Percentiles rank a stretch among this genome's conserved stretches.
These are phyloP conservation scores for Microascus cirrosus DNA, from an alignment of 2,329 filamentous ascomycete genomes.

Conservation along the genomic window DNA sequence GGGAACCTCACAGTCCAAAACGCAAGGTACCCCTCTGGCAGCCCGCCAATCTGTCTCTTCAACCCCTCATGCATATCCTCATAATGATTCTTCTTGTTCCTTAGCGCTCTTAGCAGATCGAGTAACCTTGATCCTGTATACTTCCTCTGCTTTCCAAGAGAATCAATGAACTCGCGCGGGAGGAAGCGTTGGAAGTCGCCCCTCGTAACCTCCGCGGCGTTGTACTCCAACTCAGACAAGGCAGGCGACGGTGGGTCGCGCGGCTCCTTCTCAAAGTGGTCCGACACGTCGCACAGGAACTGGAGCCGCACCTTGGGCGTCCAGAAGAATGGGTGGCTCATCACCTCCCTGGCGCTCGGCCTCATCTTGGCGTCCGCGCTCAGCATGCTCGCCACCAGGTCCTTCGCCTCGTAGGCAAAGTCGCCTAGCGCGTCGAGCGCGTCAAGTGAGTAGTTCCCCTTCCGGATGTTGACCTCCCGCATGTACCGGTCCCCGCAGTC, in stretches of 20 bases:
- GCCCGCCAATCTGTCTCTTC: conserved; percentile 55
- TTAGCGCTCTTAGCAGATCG: conserved; percentile 75
- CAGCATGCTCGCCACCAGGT: conserved; percentile 77
- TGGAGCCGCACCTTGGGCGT: conserved; percentile 73
- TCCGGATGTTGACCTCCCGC: conserved; percentile 94
- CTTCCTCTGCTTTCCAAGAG: conserved; percentile 85
- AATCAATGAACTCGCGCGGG: conserved; percentile 75
- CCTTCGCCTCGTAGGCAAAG: conserved; percentile 75
- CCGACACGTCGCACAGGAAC: conserved; percentile 93
- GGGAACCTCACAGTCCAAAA: conserved; percentile 82
- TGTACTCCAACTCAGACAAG: conserved; percentile 47
- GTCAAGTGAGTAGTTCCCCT: conserved; percentile 65
- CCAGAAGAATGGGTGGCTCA: conserved; percentile 98
- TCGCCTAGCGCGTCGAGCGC: conserved; percentile 68
- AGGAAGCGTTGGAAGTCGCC: conserved; percentile 70
- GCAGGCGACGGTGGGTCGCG: conserved; percentile 67
- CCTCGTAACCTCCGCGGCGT: conserved; percentile 41
- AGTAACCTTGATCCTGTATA: conserved; percentile 78
- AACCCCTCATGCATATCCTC: conserved; percentile 84
- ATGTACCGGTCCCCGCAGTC: conserved; percentile 92
- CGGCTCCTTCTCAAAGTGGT: conserved; percentile 89
- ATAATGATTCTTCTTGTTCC: conserved; percentile 97
- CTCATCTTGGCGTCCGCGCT: conserved; percentile 39
- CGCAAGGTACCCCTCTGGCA: conserved; percentile 69
- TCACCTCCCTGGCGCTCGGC: conserved; percentile 66